Percentiles rank a stretch among this genome's conserved stretches.
These are phyloP conservation scores for Chlorella sp. DNA, from an alignment of 139 green algal species.

Conservation along the genomic window DNA sequence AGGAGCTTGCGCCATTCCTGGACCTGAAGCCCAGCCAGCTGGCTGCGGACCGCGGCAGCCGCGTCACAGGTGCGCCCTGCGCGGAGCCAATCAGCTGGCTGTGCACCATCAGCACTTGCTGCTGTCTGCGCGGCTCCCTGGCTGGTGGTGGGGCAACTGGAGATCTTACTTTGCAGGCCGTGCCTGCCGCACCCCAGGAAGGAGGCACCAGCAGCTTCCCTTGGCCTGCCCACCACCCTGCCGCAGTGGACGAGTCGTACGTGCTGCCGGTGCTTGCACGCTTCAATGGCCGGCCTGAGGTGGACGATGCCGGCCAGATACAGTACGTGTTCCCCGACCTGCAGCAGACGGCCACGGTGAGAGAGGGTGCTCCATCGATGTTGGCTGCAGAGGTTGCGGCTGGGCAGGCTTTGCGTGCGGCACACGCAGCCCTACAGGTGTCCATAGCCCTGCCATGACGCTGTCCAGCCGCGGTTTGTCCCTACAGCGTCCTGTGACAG, in stretches of 20 bases:
- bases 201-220: no score
- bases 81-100: no score
- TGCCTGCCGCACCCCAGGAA: no score
- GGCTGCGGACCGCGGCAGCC: not conserved
- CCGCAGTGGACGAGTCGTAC: conserved; percentile 75
- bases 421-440: not conserved
- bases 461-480: not conserved
- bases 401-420: not conserved
- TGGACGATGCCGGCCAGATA: conserved; percentile 86
- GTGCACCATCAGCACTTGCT: no score
- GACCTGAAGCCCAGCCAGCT: conserved; percentile 56
- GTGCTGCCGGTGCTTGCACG: conserved; percentile 89
- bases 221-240: not conserved
- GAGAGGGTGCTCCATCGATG: no score
- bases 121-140: no score
- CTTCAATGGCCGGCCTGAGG: conserved; percentile 66
- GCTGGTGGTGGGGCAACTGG: no score
- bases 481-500: not conserved
- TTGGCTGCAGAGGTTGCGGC: not conserved
- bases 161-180: no score
- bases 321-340: conserved; percentile 91
- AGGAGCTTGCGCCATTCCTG: conserved; percentile 95
- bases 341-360: conserved; percentile 67
- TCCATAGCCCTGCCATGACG: not conserved
- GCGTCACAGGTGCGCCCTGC: not conserved